phyloP scores from a whole-genome alignment of 768 basidiomycete species.

The Russula ochroleuca region DNA sequence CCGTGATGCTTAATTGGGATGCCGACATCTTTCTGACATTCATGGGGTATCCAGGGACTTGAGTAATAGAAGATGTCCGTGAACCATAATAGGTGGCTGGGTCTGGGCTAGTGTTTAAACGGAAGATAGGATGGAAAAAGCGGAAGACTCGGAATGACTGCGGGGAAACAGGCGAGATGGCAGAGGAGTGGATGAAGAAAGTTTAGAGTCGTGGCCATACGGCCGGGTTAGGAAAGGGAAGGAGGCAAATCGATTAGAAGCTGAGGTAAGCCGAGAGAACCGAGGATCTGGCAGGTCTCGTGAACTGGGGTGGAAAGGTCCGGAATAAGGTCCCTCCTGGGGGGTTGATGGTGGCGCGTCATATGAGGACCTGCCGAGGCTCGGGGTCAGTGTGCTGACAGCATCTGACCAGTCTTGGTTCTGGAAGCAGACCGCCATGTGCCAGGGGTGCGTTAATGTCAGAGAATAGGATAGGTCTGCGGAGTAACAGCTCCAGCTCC shows the following conservation, averaged over 20 bases:
- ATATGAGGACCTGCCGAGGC: slow-evolving; percentile 23
- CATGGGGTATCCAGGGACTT: neutral
- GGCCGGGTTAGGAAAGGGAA: slow-evolving; percentile 16
- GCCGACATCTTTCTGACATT: neutral
- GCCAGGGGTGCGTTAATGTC: slow-evolving; percentile 15
- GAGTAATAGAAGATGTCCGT: neutral
- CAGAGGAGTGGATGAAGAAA: slow-evolving; percentile 20
- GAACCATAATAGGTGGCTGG: neutral
- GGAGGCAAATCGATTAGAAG: slow-evolving; percentile 18
- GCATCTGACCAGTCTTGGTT: slow-evolving; percentile 24
- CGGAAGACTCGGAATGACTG: slow-evolving; percentile 20
- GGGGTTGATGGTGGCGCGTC: slow-evolving; percentile 25
- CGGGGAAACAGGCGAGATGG: slow-evolving; percentile 23
- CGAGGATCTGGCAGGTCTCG: slow-evolving; percentile 19
- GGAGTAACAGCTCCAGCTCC: neutral
- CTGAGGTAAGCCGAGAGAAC: slow-evolving; percentile 17
- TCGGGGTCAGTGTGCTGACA: slow-evolving; percentile 13
- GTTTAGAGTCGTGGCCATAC: slow-evolving; percentile 25
- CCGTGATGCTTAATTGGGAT: neutral
- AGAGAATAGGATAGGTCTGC: neutral
- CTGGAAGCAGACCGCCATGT: slow-evolving; percentile 16
- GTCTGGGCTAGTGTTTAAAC: slow-evolving; percentile 5
- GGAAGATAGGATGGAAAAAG: neutral
- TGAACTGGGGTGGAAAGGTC: slow-evolving; percentile 22
- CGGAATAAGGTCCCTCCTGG: slow-evolving; percentile 10